These are phyloP conservation scores for Exobasidium rhododendri DNA, from an alignment of 1,284 basidiomycete species.

Conservation along the genomic window DNA sequence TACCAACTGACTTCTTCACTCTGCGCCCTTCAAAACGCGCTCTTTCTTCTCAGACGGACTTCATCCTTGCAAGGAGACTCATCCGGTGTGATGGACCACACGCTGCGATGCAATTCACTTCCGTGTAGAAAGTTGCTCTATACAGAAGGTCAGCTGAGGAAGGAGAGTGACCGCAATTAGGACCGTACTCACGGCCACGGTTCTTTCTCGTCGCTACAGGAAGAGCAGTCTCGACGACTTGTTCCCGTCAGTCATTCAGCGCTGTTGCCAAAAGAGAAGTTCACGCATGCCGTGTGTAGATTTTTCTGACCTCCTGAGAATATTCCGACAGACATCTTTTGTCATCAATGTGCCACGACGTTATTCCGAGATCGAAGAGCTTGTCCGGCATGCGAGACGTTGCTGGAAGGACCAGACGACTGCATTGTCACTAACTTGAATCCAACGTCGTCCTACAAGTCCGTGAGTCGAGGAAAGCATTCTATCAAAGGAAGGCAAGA, in stretches of 20 bases:
- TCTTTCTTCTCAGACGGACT: no score
- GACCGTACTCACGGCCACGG: no score
- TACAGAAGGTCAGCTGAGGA: conserved; percentile 8
- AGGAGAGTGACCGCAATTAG: no score
- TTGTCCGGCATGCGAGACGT: conserved; percentile 6
- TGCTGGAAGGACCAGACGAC: conserved; percentile 4
- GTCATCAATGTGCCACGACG: background rate
- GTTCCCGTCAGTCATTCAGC: conserved; percentile 1
- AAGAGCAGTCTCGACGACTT: conserved; percentile 8
- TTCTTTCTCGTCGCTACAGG: no score
- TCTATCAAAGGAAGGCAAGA: no score
- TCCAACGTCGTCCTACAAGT: background rate
- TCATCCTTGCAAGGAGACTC: no score
- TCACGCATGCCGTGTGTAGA: no score
- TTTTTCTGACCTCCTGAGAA: no score
- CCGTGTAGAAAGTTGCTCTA: conserved; percentile 9
- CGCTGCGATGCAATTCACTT: conserved; percentile 10
- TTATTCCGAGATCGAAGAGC: background rate
- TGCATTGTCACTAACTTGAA: background rate
- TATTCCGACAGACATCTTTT: conserved; percentile 13
- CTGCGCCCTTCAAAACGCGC: no score
- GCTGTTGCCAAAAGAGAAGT: no score
- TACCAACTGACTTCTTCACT: no score
- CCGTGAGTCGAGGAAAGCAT: background rate
- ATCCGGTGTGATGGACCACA: conserved; percentile 5